A percentile compares a stretch with the other conserved stretches of the same genome.
Conservation (phyloP, 805 yeast species). For the Saccharomyces jurei region DNA sequence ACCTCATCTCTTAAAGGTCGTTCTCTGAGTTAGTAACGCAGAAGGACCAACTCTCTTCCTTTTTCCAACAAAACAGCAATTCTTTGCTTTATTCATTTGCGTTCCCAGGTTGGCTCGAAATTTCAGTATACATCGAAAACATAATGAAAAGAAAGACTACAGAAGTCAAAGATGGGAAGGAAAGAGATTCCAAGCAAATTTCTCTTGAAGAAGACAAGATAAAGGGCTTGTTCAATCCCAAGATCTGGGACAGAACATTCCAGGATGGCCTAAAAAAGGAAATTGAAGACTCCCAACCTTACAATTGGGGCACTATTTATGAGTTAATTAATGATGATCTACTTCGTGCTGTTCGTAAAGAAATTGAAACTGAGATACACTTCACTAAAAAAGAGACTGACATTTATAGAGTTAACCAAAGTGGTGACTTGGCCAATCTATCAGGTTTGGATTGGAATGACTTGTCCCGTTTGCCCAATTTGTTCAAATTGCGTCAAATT, state of each 20-base stretch:
- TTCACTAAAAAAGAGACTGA: constrained; percentile 96
- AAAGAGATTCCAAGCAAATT: constrained; percentile 13
- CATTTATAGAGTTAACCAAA: constrained; percentile 84
- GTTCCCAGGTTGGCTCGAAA: neutral
- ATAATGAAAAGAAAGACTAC: constrained; percentile 13
- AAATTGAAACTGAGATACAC: constrained; percentile 73
- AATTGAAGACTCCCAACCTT: constrained; percentile 61
- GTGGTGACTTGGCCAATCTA: constrained; percentile 85
- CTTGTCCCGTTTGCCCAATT: constrained; percentile 59
- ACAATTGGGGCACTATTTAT: constrained; percentile 79
- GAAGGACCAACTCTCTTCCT: neutral
- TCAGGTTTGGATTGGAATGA: constrained; percentile 79
- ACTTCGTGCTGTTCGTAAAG: constrained; percentile 71
- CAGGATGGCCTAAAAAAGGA: constrained; percentile 33
- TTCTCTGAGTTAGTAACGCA: neutral
- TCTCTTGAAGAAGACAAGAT: constrained; percentile 28
- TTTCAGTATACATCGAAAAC: neutral
- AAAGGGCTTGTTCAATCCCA: constrained; percentile 37
- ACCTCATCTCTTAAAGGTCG: neutral
- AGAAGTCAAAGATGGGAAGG: constrained; percentile 1
- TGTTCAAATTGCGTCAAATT: constrained; percentile 75
- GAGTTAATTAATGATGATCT: constrained; percentile 69
- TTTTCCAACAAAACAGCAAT: neutral
- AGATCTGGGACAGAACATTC: constrained; percentile 41
- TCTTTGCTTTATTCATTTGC: neutral